A percentile compares a stretch with the other conserved stretches of the same genome.
Conservation (phyloP, 768 basidiomycete species). For the Xerocomellus chrysenteron region DNA sequence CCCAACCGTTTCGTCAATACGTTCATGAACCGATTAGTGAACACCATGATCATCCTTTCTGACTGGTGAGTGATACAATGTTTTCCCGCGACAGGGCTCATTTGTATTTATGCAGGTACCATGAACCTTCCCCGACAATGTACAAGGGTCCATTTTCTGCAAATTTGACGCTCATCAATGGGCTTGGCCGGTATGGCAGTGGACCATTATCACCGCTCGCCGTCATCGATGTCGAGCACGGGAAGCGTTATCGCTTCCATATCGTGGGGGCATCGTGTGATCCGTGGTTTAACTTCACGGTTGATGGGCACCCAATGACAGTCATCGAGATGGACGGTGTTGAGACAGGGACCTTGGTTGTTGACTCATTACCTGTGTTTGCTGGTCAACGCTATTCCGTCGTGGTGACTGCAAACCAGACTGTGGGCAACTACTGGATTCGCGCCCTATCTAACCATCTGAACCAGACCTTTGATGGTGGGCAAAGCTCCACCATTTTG, state of each 20-base stretch:
- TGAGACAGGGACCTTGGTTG: slow-evolving; percentile 37
- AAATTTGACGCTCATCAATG: slow-evolving; percentile 40
- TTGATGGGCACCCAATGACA: slow-evolving; percentile 45
- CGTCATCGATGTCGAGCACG: slow-evolving; percentile 34
- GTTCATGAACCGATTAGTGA: slow-evolving; percentile 14
- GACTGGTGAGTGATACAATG: slow-evolving; percentile 10
- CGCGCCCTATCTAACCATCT: slow-evolving; percentile 27
- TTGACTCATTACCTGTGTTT: slow-evolving; percentile 45
- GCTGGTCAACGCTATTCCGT: slow-evolving; percentile 53
- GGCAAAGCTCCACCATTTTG: slow-evolving; percentile 41
- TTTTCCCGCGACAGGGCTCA: slow-evolving; percentile 28
- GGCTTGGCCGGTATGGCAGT: slow-evolving; percentile 35
- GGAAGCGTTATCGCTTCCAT: slow-evolving; percentile 39
- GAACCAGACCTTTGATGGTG: slow-evolving; percentile 27
- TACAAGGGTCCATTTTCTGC: slow-evolving; percentile 14
- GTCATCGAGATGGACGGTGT: slow-evolving; percentile 48
- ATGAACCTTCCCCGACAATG: slow-evolving; percentile 9
- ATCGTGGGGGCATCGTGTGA: slow-evolving; percentile 42
- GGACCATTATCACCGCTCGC: slow-evolving; percentile 36
- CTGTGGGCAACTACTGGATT: slow-evolving; percentile 42
- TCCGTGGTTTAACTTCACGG: slow-evolving; percentile 41
- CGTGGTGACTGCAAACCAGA: slow-evolving; percentile 34
- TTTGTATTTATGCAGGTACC: slow-evolving; percentile 13
- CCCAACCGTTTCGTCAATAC: background rate
- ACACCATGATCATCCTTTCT: slow-evolving; percentile 45